Evolutionary conservation across 1,139 yeast genomes (phyloP).

Genomic region (Hansenula lynferdii): DNA sequence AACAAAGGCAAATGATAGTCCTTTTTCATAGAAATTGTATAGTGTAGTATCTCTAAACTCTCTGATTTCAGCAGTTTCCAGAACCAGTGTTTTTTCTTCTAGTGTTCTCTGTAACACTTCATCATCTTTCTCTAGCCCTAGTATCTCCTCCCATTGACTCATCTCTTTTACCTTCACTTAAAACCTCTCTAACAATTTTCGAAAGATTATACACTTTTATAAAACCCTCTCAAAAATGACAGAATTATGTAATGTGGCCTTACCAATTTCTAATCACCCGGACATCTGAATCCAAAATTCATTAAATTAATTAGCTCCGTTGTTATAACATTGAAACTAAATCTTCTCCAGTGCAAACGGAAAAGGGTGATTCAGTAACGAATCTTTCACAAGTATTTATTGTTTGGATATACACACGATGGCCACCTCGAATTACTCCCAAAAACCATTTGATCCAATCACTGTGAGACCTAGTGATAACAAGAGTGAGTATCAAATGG

Average conservation of each 20-base stretch:
- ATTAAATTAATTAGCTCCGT: no score
- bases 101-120: neutral
- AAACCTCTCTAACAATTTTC: no score
- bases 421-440: slow-evolving; percentile 21
- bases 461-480: slow-evolving; percentile 52
- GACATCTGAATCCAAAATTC: no score
- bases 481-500: slow-evolving; percentile 35
- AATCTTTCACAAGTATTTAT: neutral
- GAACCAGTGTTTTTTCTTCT: neutral
- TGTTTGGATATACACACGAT: slow-evolving; percentile 1
- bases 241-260: no score
- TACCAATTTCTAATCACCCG: no score
- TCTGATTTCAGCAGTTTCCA: slow-evolving; percentile 2
- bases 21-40: slow-evolving; percentile 9
- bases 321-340: no score
- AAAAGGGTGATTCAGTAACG: no score
- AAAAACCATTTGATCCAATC: slow-evolving; percentile 55
- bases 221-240: no score
- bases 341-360: no score
- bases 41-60: slow-evolving; percentile 2
- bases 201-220: no score
- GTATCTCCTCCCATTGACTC: neutral
- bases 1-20: slow-evolving; percentile 17
- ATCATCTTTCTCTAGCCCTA: neutral
- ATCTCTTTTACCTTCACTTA: no score